Percentiles rank a stretch among this genome's conserved stretches.
Conservation (phyloP, 2,329 filamentous ascomycete species). For the Exophiala viscosa region DNA sequence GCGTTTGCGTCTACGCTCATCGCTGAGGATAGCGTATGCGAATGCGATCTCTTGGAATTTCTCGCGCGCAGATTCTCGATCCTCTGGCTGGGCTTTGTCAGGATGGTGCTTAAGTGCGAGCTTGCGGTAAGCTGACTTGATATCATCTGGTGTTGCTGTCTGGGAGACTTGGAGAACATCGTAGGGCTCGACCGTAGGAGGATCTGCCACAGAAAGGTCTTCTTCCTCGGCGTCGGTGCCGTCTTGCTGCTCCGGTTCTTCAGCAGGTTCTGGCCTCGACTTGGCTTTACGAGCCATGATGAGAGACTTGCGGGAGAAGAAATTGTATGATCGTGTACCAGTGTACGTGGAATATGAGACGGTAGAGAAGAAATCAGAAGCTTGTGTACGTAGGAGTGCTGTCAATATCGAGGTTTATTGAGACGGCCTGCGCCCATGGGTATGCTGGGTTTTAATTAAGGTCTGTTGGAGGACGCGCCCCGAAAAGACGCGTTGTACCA, state of each 20-base stretch:
- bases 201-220: constrained; percentile 54
- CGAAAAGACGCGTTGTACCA: background rate
- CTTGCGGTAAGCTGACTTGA: constrained; percentile 85
- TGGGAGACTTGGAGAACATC: constrained; percentile 69
- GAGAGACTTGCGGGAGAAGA: background rate
- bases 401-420: background rate
- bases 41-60: constrained; percentile 90
- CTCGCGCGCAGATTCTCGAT: constrained; percentile 69
- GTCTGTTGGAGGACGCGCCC: background rate
- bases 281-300: constrained; percentile 23
- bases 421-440: background rate
- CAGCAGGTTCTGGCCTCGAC: constrained; percentile 9
- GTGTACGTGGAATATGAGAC: background rate
- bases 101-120: constrained; percentile 76
- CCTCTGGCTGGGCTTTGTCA: constrained; percentile 72
- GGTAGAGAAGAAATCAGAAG: background rate
- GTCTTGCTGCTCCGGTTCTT: background rate
- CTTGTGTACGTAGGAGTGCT: background rate
- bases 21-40: constrained; percentile 88
- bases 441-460: background rate
- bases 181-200: constrained; percentile 73
- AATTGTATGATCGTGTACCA: background rate
- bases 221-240: constrained; percentile 34
- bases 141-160: constrained; percentile 68
- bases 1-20: constrained; percentile 71